A percentile compares a stretch with the other conserved stretches of the same genome.
These are phyloP conservation scores for Colletotrichum sp. DNA, from an alignment of 2,329 filamentous ascomycete species.

Conservation along the genomic window DNA sequence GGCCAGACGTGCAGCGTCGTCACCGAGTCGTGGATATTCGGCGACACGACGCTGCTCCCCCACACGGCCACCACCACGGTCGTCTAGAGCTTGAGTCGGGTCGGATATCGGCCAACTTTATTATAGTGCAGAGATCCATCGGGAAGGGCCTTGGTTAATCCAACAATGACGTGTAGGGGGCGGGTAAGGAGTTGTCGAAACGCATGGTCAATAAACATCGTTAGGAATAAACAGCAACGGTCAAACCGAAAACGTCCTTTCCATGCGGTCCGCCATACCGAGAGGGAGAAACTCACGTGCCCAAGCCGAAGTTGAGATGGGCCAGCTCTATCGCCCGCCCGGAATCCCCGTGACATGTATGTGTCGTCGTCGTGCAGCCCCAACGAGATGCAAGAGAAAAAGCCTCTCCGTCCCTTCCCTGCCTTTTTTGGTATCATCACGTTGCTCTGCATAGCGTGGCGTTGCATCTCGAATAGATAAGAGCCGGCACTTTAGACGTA, in stretches of 20 bases:
- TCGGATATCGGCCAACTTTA: not conserved
- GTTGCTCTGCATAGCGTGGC: not conserved
- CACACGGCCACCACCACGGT: not conserved
- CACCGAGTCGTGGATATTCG: slow-evolving; percentile 8
- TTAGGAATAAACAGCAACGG: not conserved
- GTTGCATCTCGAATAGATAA: not conserved
- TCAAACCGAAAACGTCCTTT: not conserved
- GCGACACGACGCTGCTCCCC: slow-evolving; percentile 9
- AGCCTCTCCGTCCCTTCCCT: not conserved
- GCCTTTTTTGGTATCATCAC: not conserved
- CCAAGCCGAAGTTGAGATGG: not conserved
- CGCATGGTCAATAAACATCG: not conserved
- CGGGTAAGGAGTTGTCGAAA: not conserved
- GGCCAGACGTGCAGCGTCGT: not conserved
- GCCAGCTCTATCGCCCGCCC: not conserved
- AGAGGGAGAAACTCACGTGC: not conserved
- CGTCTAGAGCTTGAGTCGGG: not conserved
- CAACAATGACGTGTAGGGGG: not conserved
- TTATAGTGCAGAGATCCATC: not conserved
- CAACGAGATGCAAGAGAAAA: not conserved
- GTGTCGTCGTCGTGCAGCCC: not conserved
- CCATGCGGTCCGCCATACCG: not conserved
- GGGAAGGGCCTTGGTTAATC: not conserved
- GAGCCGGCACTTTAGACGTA: not conserved
- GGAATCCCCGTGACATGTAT: not conserved